A percentile compares a stretch with the other conserved stretches of the same genome.
phyloP scores from a whole-genome alignment of 2,329 filamentous ascomycete species.

The Zalaria obscura region DNA sequence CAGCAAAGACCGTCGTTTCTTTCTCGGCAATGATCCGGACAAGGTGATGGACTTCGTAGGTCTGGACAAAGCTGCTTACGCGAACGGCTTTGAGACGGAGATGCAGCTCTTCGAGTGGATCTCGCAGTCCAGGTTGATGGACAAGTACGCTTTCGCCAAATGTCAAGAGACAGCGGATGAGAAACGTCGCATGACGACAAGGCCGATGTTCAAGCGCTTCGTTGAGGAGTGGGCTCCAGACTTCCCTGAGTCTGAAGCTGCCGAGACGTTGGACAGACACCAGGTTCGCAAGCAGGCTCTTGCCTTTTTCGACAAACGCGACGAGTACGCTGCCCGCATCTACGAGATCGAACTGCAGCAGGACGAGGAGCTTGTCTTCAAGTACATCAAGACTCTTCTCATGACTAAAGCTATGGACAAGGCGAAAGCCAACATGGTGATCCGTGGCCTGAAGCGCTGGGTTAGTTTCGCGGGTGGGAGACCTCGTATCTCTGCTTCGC shows the following conservation, averaged over 20 bases:
- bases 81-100: slow-evolving; percentile 38
- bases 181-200: slow-evolving; percentile 37
- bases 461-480: slow-evolving; percentile 8
- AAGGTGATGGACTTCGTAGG: slow-evolving; percentile 49
- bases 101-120: slow-evolving; percentile 50
- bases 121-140: slow-evolving; percentile 44
- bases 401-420: slow-evolving; percentile 7
- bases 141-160: slow-evolving; percentile 19
- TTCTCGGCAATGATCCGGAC: slow-evolving; percentile 43
- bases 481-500: too few species aligned
- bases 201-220: slow-evolving; percentile 47
- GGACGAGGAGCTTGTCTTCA: slow-evolving; percentile 9
- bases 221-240: slow-evolving; percentile 47
- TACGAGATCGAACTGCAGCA: slow-evolving; percentile 8
- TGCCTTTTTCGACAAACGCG: slow-evolving; percentile 12
- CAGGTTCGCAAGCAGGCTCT: slow-evolving; percentile 41
- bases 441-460: slow-evolving; percentile 15
- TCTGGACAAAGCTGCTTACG: slow-evolving; percentile 37
- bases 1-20: slow-evolving; percentile 38
- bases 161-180: slow-evolving; percentile 35
- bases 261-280: slow-evolving; percentile 23
- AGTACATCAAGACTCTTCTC: slow-evolving; percentile 7
- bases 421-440: slow-evolving; percentile 7
- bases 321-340: slow-evolving; percentile 10
- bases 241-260: slow-evolving; percentile 2